phyloP scores from a whole-genome alignment of 1,284 basidiomycete species.

The Bjerkandera adusta region DNA sequence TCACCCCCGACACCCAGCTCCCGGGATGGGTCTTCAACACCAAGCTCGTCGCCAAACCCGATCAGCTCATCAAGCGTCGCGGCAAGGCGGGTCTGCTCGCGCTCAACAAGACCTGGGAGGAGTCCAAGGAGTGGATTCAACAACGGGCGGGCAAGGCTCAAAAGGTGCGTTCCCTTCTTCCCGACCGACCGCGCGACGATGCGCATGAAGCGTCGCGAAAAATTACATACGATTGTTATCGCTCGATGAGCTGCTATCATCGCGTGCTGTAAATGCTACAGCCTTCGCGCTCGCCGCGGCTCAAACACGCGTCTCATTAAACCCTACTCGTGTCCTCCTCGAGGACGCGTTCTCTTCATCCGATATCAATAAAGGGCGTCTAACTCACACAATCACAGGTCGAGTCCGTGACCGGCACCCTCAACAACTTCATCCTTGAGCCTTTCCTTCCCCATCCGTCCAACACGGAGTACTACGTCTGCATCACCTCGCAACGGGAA shows the following conservation, averaged over 20 bases:
- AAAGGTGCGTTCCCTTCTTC: conserved; percentile 59
- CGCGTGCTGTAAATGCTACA: too few relatives aligned
- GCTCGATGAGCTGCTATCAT: too few relatives aligned
- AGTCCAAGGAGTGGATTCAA: conserved; percentile 85
- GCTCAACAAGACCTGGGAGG: conserved; percentile 92
- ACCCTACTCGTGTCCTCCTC: conserved; percentile 4
- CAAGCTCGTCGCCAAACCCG: conserved; percentile 92
- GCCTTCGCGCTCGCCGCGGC: too few relatives aligned
- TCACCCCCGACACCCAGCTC: conserved; percentile 78
- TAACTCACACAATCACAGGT: conserved; percentile 50
- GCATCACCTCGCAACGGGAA: conserved; percentile 94
- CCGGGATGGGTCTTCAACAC: conserved; percentile 85
- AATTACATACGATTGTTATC: too few relatives aligned
- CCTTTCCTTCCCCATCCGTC: conserved; percentile 96
- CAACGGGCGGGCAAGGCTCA: conserved; percentile 93
- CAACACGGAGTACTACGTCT: conserved; percentile 97
- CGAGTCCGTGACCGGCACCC: conserved; percentile 89
- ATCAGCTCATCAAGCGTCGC: conserved; percentile 99
- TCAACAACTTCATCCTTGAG: conserved; percentile 98
- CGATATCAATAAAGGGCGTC: neutral
- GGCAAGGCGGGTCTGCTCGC: conserved; percentile 96
- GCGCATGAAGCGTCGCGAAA: too few relatives aligned
- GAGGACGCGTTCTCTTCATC: neutral
- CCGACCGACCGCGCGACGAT: too few relatives aligned
- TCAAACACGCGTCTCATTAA: conserved; percentile 10